These are phyloP conservation scores for Colletotrichum musae DNA, from an alignment of 2,329 filamentous ascomycete species.

Conservation along the genomic window DNA sequence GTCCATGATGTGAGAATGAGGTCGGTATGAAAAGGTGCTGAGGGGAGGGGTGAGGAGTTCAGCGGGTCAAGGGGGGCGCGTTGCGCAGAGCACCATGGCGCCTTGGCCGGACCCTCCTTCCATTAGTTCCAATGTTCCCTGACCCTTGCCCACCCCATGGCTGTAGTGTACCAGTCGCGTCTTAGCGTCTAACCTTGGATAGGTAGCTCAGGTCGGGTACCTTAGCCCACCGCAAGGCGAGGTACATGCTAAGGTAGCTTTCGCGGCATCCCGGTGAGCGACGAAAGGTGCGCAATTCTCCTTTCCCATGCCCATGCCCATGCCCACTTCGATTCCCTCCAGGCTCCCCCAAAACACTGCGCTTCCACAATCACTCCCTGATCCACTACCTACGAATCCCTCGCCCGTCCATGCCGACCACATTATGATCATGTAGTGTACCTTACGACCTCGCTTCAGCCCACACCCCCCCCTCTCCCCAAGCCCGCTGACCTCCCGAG, in stretches of 20 bases:
- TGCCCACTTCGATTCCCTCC: constrained; percentile 29
- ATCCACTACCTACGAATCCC: constrained; percentile 17
- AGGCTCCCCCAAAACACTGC: constrained; percentile 22
- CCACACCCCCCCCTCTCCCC: constrained; percentile 28
- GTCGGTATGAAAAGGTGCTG: not conserved
- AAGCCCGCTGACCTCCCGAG: constrained; percentile 38
- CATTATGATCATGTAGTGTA: not conserved
- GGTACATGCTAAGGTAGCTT: constrained; percentile 14
- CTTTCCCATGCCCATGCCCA: constrained; percentile 41
- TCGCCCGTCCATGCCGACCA: constrained; percentile 19
- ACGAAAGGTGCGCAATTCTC: constrained; percentile 40
- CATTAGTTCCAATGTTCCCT: constrained; percentile 16
- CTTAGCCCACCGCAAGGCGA: constrained; percentile 20
- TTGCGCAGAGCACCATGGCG: constrained; percentile 6
- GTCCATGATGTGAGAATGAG: not conserved
- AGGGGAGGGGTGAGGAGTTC: constrained; percentile 1
- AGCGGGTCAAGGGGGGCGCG: constrained; percentile 18
- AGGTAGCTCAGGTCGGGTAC: constrained; percentile 30
- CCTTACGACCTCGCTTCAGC: constrained; percentile 29
- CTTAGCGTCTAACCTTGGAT: constrained; percentile 25
- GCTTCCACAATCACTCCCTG: constrained; percentile 16
- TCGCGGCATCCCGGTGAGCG: constrained; percentile 33
- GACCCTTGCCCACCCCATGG: constrained; percentile 25
- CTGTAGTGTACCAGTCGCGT: constrained; percentile 8
- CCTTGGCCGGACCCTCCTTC: constrained; percentile 37